These are phyloP conservation scores for Fistulinella cinereoalba DNA, from an alignment of 1,284 basidiomycete genomes.

Conservation along the genomic window DNA sequence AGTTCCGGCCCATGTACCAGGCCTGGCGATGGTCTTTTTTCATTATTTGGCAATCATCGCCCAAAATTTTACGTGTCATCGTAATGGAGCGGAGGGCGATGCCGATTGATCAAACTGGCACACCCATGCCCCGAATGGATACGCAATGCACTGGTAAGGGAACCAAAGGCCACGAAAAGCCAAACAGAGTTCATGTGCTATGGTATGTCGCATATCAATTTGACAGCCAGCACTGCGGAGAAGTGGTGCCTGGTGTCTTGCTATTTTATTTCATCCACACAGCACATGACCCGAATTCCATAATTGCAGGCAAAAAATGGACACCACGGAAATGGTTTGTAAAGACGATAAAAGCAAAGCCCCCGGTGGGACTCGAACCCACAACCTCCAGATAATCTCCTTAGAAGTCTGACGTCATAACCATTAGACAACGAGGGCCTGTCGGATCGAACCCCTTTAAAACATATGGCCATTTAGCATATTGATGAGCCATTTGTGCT, in stretches of 20 bases:
- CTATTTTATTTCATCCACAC: too few species aligned
- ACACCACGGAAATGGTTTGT: too few species aligned
- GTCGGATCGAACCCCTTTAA: rapidly evolving
- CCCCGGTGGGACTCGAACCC: slow-evolving; percentile 73
- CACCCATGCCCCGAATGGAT: slow-evolving; percentile 6
- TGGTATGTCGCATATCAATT: too few species aligned
- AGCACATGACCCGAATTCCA: too few species aligned
- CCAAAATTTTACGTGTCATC: slow-evolving; percentile 21
- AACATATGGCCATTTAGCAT: not conserved
- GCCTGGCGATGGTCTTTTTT: not conserved
- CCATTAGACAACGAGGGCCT: slow-evolving; percentile 73
- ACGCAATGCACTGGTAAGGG: not conserved
- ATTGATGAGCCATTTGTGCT: not conserved
- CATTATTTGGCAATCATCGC: not conserved
- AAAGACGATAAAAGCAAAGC: slow-evolving; percentile 41
- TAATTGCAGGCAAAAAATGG: too few species aligned
- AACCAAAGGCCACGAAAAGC: not conserved
- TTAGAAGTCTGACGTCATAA: slow-evolving; percentile 78
- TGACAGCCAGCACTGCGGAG: too few species aligned
- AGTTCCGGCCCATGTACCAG: too few species aligned
- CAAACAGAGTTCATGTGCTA: too few species aligned
- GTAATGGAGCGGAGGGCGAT: slow-evolving; percentile 6
- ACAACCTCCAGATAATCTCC: slow-evolving; percentile 72
- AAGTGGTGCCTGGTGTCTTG: too few species aligned
- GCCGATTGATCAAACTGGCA: slow-evolving; percentile 7